Evolutionary conservation across 2,329 filamentous ascomycete species (phyloP).

Genomic region (Lachnellula cervina): DNA sequence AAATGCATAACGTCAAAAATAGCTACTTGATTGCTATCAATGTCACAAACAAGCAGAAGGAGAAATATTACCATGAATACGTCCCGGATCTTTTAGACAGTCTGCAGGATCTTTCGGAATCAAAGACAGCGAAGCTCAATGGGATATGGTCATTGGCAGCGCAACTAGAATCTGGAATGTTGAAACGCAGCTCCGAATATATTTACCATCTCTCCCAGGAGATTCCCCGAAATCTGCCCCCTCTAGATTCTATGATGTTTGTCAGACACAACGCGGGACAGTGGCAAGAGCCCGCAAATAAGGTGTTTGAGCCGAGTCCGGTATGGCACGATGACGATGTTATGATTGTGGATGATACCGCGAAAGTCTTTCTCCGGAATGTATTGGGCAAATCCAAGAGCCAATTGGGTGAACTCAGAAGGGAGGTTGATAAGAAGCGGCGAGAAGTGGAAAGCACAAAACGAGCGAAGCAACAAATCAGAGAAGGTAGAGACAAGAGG

Average conservation of each 20-base stretch:
- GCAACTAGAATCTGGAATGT: slow-evolving; percentile 71
- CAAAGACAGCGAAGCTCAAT: slow-evolving; percentile 79
- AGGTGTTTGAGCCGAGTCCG: slow-evolving; percentile 87
- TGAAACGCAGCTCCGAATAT: slow-evolving; percentile 67
- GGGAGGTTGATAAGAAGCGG: slow-evolving; percentile 80
- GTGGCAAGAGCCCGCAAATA: slow-evolving; percentile 80
- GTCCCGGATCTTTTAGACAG: slow-evolving; percentile 90
- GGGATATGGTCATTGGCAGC: slow-evolving; percentile 77
- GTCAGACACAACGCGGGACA: slow-evolving; percentile 80
- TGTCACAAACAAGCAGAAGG: slow-evolving; percentile 95
- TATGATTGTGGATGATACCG: slow-evolving; percentile 81
- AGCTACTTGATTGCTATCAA: slow-evolving; percentile 96
- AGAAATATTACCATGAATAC: slow-evolving; percentile 96
- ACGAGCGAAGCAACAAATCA: slow-evolving; percentile 66
- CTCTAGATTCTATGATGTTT: slow-evolving; percentile 97
- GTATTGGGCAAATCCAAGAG: slow-evolving; percentile 85
- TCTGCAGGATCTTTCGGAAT: slow-evolving; percentile 89
- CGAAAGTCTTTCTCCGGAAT: slow-evolving; percentile 88
- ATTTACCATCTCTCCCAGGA: slow-evolving; percentile 71
- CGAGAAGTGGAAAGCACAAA: slow-evolving; percentile 79
- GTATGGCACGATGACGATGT: slow-evolving; percentile 92
- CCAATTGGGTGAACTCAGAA: slow-evolving; percentile 72
- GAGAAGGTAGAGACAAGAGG: slow-evolving; percentile 79
- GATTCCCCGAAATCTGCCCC: slow-evolving; percentile 80
- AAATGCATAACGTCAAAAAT: slow-evolving; percentile 98